A percentile compares a stretch with the other conserved stretches of the same genome.
Evolutionary conservation across 768 basidiomycete species (phyloP).

Genomic region (Cystobasidiopsis lactophilus): DNA sequence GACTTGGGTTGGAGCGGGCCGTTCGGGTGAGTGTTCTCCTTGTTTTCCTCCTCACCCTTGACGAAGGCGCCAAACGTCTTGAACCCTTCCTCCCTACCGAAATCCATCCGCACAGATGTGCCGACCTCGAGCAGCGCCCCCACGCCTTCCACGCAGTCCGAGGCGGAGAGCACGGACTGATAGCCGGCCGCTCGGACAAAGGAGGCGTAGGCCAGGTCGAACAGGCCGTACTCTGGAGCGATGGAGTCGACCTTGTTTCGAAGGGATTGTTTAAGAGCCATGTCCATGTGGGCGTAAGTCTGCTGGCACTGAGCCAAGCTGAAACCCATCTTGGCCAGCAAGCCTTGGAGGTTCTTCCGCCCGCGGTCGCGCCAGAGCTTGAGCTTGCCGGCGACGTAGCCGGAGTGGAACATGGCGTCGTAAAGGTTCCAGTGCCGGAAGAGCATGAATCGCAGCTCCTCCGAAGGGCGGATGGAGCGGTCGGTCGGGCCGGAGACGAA

Average conservation of each 20-base stretch:
- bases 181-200: conserved; percentile 85
- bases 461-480: conserved; percentile 50
- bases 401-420: conserved; percentile 93
- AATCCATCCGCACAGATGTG: conserved; percentile 66
- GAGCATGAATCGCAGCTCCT: conserved; percentile 81
- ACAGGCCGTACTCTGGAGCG: conserved; percentile 81
- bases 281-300: conserved; percentile 84
- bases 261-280: conserved; percentile 64
- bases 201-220: conserved; percentile 80
- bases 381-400: conserved; percentile 80
- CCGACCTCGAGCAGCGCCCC: conserved; percentile 75
- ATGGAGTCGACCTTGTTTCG: conserved; percentile 63
- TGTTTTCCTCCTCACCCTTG: conserved; percentile 8
- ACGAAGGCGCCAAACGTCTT: conserved; percentile 4
- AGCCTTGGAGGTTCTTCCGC: conserved; percentile 61
- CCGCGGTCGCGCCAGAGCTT: conserved; percentile 94
- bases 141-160: conserved; percentile 79
- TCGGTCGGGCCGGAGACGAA: conserved; percentile 42
- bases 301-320: conserved; percentile 88
- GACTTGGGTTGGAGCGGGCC: no score
- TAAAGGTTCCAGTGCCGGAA: conserved; percentile 96
- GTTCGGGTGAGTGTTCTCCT: conserved; percentile 22
- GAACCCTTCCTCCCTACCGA: conserved; percentile 53
- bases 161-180: conserved; percentile 65
- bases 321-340: conserved; percentile 97